Base-by-base conservation (phyloP, 768 basidiomycete genomes). In the Boletus fagicola region DNA sequence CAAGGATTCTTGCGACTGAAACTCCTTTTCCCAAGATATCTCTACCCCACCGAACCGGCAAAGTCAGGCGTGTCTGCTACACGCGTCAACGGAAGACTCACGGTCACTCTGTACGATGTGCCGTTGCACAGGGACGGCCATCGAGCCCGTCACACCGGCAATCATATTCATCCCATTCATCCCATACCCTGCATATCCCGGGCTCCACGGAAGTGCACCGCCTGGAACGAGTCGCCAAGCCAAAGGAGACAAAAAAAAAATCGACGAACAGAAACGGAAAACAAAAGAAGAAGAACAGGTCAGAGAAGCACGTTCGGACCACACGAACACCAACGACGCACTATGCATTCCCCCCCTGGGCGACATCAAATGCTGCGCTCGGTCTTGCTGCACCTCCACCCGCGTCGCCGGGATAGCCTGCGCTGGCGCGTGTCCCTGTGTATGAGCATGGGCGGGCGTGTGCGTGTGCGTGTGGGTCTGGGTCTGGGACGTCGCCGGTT, bases 1-100 rank as follows among this genome's bases (percentile, higher is more conserved):
- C 33, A 74, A 66, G 20, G 75, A 72, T 58, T 86, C 85, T 61
- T 83, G 85, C 4, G 81, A 79, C 44, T 73, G 78, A 62, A 88
- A 89, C 61, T 83, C 87, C 53, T 77, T 78, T 57, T 89, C 86
- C 88, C 87, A 89, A 35, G 65, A 70, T 3, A 53, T 53, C 24
- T 64, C 71, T 73, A 38, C 40, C 45, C 13, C 30, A 8, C 35
- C 13, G 26, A 33, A 33, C 38, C 20, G 10, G 28, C 18, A 4
- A 4, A 36, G 12, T 62, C 46, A 56, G 58, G 31, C 22, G 26
- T 24, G 39, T 36, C 18, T 30, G 18, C 38, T 43, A 13, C 6
- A 35, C 24, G 51, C 20, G 30, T 36, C 11, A 53, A 51, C 22
- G 16, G 4, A 26, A 40, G 22, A 75, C 80, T 57, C 57, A 84